These are phyloP conservation scores for Pseudopyricularia cyperi DNA, from an alignment of 2,329 filamentous ascomycete genomes.

Conservation along the genomic window DNA sequence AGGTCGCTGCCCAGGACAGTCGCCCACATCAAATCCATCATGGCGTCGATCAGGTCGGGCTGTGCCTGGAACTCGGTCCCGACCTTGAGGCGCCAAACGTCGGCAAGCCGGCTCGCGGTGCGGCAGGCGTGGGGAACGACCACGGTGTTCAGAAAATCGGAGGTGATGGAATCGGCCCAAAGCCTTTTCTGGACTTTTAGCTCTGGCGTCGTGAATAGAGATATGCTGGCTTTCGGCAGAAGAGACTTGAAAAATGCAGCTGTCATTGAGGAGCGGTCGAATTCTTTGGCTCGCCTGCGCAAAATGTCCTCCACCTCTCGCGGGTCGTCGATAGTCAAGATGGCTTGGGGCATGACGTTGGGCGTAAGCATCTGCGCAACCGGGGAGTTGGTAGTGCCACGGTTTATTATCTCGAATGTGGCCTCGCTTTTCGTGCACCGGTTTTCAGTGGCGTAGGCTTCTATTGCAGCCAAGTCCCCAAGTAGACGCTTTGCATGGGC, in stretches of 20 bases:
- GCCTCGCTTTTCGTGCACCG: neutral
- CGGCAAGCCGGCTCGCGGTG: conserved; percentile 10
- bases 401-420: neutral
- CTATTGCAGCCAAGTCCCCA: neutral
- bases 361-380: conserved; percentile 13
- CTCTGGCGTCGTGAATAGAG: conserved; percentile 13
- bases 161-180: conserved; percentile 16
- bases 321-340: conserved; percentile 13
- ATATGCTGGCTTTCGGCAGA: conserved; percentile 14
- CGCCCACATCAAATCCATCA: conserved; percentile 24
- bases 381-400: conserved; percentile 2
- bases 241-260: conserved; percentile 12
- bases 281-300: conserved; percentile 14
- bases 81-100: conserved; percentile 15
- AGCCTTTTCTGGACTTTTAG: conserved; percentile 15
- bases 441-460: neutral
- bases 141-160: conserved; percentile 14
- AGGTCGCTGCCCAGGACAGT: conserved; percentile 20
- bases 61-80: conserved; percentile 15
- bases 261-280: conserved; percentile 14
- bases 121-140: conserved; percentile 14
- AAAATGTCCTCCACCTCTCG: conserved; percentile 16
- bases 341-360: conserved; percentile 8
- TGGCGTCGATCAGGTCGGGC: conserved; percentile 19
- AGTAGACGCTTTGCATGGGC: neutral